These are phyloP conservation scores for Pleurotus citrinopileatus DNA, from an alignment of 768 basidiomycete species.

Conservation along the genomic window DNA sequence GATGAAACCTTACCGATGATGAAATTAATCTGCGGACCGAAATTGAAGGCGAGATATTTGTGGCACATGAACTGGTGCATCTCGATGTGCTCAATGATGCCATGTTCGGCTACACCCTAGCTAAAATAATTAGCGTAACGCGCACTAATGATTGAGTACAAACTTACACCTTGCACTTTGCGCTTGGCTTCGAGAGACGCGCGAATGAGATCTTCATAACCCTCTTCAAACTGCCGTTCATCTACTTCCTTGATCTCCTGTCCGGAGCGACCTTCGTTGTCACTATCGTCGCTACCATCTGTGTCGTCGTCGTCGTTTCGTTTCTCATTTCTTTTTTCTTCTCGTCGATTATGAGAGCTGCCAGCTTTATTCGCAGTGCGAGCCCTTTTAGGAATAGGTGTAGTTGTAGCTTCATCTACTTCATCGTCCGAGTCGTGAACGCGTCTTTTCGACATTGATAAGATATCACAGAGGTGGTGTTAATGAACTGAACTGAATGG, in stretches of 20 bases:
- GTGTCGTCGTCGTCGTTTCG: conserved; percentile 29
- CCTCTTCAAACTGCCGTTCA: conserved; percentile 66
- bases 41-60: conserved; percentile 74
- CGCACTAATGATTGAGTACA: neutral
- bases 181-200: conserved; percentile 48
- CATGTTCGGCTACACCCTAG: conserved; percentile 80
- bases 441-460: conserved; percentile 55
- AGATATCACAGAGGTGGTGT: neutral
- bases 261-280: conserved; percentile 29
- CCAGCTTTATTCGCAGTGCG: conserved; percentile 27
- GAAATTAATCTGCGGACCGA: conserved; percentile 95
- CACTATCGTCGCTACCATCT: conserved; percentile 24
- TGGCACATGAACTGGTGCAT: conserved; percentile 98
- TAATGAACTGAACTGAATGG: neutral
- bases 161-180: conserved; percentile 45
- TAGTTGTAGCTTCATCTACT: conserved; percentile 25
- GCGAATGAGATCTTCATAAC: conserved; percentile 54
- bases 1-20: conserved; percentile 67
- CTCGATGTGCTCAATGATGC: conserved; percentile 83
- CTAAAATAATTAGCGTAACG: conserved; percentile 7
- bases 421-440: conserved; percentile 45
- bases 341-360: conserved; percentile 17
- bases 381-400: conserved; percentile 28
- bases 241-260: conserved; percentile 42
- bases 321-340: conserved; percentile 31